A percentile compares a stretch with the other conserved stretches of the same genome.
These are phyloP conservation scores for Phytophthora pini DNA, from an alignment of 352 stramenopile genomes.

Conservation along the genomic window DNA sequence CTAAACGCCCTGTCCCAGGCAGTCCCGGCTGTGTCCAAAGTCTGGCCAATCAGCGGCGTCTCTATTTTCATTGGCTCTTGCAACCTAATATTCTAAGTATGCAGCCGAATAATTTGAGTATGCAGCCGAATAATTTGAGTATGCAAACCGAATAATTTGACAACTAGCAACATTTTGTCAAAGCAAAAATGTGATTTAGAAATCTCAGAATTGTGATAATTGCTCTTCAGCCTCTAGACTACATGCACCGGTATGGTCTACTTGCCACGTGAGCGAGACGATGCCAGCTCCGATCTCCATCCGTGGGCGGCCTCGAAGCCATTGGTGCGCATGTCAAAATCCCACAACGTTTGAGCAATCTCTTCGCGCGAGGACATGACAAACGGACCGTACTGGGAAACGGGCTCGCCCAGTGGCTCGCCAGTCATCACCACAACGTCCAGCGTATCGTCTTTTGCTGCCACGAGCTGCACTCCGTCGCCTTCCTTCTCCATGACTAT, in stretches of 20 bases:
- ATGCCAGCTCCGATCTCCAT: slow-evolving; percentile 28
- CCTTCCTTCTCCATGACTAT: slow-evolving; percentile 49
- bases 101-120: too few species aligned
- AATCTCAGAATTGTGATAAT: not conserved
- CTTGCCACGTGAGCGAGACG: not conserved
- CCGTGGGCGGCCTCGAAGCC: slow-evolving; percentile 60
- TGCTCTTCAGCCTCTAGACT: too few species aligned
- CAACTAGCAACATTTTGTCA: too few species aligned
- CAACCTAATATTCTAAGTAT: too few species aligned
- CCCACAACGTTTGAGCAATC: slow-evolving; percentile 50
- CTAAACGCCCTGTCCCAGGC: too few species aligned
- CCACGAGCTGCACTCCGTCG: slow-evolving; percentile 42
- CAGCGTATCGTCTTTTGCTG: slow-evolving; percentile 19
- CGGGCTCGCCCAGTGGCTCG: slow-evolving; percentile 56
- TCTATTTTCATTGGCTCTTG: too few species aligned
- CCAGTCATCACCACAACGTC: slow-evolving; percentile 61
- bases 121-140: too few species aligned
- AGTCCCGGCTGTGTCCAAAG: too few species aligned
- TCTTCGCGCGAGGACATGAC: slow-evolving; percentile 61
- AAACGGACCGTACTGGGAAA: slow-evolving; percentile 66
- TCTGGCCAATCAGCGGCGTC: too few species aligned
- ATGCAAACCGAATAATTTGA: too few species aligned
- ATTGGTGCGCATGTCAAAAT: slow-evolving; percentile 58
- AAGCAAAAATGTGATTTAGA: too few species aligned
- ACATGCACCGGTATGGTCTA: too few species aligned